Percentiles rank a stretch among this genome's conserved stretches.
Evolutionary conservation across 2,329 filamentous ascomycete species (phyloP).

Genomic region (Xylaria sp.): DNA sequence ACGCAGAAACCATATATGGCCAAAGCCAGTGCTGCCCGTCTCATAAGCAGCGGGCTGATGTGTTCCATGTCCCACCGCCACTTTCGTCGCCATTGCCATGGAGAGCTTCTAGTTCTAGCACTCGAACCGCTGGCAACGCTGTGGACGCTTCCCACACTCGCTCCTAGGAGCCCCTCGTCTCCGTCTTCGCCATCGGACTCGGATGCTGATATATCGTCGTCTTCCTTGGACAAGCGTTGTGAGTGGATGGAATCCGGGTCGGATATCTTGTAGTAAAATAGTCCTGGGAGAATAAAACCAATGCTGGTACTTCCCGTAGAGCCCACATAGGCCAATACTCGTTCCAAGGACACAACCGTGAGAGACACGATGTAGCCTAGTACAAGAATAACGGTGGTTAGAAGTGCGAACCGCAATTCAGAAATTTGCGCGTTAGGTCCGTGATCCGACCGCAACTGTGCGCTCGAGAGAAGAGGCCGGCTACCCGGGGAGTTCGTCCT

Average conservation of each 20-base stretch:
- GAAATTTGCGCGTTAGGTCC: slow-evolving; percentile 68
- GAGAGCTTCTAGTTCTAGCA: slow-evolving; percentile 38
- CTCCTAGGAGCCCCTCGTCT: slow-evolving; percentile 45
- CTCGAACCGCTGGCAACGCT: slow-evolving; percentile 45
- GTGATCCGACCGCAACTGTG: slow-evolving; percentile 51
- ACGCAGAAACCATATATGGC: slow-evolving; percentile 83
- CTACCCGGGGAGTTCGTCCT: slow-evolving; percentile 45
- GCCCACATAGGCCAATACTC: slow-evolving; percentile 92
- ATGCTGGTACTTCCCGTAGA: slow-evolving; percentile 94
- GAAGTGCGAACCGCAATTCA: slow-evolving; percentile 83
- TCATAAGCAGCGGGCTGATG: slow-evolving; percentile 66
- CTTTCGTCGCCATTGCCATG: slow-evolving; percentile 57
- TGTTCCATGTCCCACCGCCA: slow-evolving; percentile 64
- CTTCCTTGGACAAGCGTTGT: slow-evolving; percentile 85
- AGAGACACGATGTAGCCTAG: slow-evolving; percentile 86
- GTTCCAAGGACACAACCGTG: slow-evolving; percentile 85
- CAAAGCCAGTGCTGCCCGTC: slow-evolving; percentile 74
- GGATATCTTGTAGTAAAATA: slow-evolving; percentile 99
- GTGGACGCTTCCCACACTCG: slow-evolving; percentile 49
- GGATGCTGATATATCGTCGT: slow-evolving; percentile 72
- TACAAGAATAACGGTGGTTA: slow-evolving; percentile 85
- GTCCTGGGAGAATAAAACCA: slow-evolving; percentile 90
- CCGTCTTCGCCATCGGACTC: slow-evolving; percentile 41
- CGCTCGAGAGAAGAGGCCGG: slow-evolving; percentile 47
- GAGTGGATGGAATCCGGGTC: slow-evolving; percentile 85